Evolutionary conservation across 441 rosid species (phyloP).

Genomic region (Erodium trifolium): DNA sequence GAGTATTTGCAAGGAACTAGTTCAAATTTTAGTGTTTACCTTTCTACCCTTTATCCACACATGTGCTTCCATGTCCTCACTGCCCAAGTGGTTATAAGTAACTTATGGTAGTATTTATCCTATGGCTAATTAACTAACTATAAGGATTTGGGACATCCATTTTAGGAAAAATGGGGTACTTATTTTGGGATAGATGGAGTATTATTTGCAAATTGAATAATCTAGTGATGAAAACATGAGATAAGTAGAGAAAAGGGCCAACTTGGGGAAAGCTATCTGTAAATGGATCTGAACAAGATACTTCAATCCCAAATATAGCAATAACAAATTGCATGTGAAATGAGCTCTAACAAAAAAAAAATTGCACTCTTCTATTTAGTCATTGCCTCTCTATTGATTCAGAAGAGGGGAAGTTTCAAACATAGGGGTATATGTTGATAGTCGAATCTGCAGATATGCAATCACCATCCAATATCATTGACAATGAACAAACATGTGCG

Average conservation of each 20-base stretch:
- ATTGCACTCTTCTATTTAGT: background rate
- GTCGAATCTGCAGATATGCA: too few relatives aligned
- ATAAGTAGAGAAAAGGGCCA: background rate
- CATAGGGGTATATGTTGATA: too few relatives aligned
- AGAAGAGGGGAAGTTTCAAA: too few relatives aligned
- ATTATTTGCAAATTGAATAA: background rate
- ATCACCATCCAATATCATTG: too few relatives aligned
- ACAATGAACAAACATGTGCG: too few relatives aligned
- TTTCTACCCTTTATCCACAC: background rate
- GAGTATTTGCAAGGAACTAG: background rate
- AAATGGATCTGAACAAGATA: background rate
- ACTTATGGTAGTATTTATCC: background rate
- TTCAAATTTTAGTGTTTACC: background rate
- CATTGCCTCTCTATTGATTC: background rate
- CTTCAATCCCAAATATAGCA: background rate
- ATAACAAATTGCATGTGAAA: slow-evolving; percentile 1
- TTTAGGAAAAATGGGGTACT: background rate
- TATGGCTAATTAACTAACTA: background rate
- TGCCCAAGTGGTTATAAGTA: background rate
- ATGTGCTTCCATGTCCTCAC: background rate
- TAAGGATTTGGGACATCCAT: background rate
- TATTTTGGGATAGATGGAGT: background rate
- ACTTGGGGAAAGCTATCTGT: background rate
- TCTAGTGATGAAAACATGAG: background rate
- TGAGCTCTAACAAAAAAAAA: background rate